These are phyloP conservation scores for Amyloporia xantha DNA, from an alignment of 768 basidiomycete species.

Conservation along the genomic window DNA sequence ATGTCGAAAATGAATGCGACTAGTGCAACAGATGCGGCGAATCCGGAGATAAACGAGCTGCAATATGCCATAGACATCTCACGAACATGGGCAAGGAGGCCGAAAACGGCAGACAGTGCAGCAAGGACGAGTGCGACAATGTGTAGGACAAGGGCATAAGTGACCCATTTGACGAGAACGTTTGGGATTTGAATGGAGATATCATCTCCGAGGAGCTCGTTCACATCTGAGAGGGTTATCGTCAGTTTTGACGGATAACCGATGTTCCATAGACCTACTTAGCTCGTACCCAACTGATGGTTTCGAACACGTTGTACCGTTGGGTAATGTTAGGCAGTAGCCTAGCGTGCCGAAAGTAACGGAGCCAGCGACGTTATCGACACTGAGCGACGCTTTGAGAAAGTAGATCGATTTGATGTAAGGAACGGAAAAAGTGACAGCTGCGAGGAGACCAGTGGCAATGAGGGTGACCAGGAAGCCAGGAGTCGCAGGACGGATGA, in stretches of 20 bases:
- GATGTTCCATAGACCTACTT: slow-evolving; percentile 46
- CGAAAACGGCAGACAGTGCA: slow-evolving; percentile 68
- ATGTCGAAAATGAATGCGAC: slow-evolving; percentile 92
- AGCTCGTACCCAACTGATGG: slow-evolving; percentile 85
- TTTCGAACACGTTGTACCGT: slow-evolving; percentile 64
- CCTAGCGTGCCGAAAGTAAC: slow-evolving; percentile 88
- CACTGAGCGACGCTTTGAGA: slow-evolving; percentile 63
- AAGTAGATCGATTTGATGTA: slow-evolving; percentile 86
- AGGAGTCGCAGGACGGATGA: slow-evolving; percentile 81
- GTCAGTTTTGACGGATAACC: background rate
- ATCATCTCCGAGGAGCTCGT: slow-evolving; percentile 66
- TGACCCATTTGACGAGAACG: slow-evolving; percentile 89
- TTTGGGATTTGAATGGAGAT: slow-evolving; percentile 67
- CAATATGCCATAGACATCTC: slow-evolving; percentile 82
- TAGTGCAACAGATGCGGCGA: slow-evolving; percentile 73
- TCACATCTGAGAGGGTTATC: slow-evolving; percentile 55
- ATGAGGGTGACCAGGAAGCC: slow-evolving; percentile 78
- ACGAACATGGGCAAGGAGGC: slow-evolving; percentile 81
- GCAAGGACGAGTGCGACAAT: slow-evolving; percentile 78
- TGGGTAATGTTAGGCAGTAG: slow-evolving; percentile 63
- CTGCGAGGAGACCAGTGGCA: slow-evolving; percentile 73
- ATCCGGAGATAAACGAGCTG: slow-evolving; percentile 74
- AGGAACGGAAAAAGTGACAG: slow-evolving; percentile 89
- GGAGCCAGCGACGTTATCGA: slow-evolving; percentile 42
- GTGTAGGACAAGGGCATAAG: slow-evolving; percentile 88